These are phyloP conservation scores for Neurospora sp. DNA, from an alignment of 2,329 filamentous ascomycete genomes.

Conservation along the genomic window DNA sequence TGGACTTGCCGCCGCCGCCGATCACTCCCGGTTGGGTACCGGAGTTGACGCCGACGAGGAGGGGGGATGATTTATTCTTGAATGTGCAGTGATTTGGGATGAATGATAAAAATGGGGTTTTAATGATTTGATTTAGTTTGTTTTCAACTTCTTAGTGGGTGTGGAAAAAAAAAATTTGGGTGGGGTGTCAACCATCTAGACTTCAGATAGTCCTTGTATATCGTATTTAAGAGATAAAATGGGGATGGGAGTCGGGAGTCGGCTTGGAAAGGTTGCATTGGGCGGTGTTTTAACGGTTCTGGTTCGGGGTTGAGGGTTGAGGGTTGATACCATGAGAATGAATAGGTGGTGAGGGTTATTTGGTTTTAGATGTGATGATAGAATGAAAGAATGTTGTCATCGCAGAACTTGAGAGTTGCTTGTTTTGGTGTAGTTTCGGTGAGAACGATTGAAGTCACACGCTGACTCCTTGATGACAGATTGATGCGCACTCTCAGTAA, in stretches of 20 bases:
- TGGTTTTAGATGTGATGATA: neutral
- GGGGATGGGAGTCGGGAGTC: neutral
- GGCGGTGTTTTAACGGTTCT: neutral
- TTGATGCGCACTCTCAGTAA: too few relatives aligned
- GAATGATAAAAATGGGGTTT: neutral
- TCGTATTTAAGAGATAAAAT: neutral
- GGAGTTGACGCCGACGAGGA: conserved; percentile 54
- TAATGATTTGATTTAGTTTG: neutral
- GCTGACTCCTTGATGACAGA: too few relatives aligned
- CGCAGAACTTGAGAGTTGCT: neutral
- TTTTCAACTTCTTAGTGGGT: neutral
- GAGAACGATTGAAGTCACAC: neutral
- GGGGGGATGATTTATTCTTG: conserved; percentile 55
- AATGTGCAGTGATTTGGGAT: conserved; percentile 35
- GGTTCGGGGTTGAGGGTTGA: neutral
- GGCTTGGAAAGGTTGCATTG: neutral
- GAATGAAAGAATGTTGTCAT: neutral
- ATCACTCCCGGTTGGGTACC: conserved; percentile 51
- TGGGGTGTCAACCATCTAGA: too few relatives aligned
- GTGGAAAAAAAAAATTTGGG: too few relatives aligned
- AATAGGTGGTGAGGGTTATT: neutral
- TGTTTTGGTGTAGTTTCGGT: neutral
- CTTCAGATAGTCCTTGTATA: too few relatives aligned
- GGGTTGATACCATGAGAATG: neutral
- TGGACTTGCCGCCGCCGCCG: conserved; percentile 22